Conservation (phyloP, 2,329 filamentous ascomycete genomes). For the Pyrenophora tritici-repentis region DNA sequence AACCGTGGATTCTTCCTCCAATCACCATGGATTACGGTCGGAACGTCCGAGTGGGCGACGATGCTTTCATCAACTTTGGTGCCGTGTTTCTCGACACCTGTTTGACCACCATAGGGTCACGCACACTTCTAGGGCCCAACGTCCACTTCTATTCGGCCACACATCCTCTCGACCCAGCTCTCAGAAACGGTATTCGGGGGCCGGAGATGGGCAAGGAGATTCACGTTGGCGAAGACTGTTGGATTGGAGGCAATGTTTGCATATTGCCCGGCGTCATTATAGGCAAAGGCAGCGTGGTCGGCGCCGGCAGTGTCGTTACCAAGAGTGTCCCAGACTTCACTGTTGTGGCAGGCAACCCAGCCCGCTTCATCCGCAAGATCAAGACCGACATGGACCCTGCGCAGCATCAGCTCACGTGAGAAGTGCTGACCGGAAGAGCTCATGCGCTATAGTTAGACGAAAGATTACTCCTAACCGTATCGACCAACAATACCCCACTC, state of each 20-base stretch:
- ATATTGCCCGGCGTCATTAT: slow-evolving; percentile 79
- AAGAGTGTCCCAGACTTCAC: slow-evolving; percentile 71
- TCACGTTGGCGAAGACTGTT: slow-evolving; percentile 71
- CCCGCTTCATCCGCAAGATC: slow-evolving; percentile 61
- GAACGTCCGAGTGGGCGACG: slow-evolving; percentile 71
- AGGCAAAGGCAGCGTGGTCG: slow-evolving; percentile 73
- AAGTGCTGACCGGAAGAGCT: background rate
- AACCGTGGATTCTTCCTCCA: slow-evolving; percentile 72
- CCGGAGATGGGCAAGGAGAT: slow-evolving; percentile 78
- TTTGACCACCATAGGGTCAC: slow-evolving; percentile 72
- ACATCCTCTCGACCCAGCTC: slow-evolving; percentile 75
- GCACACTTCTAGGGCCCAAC: slow-evolving; percentile 79
- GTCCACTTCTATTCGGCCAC: slow-evolving; percentile 75
- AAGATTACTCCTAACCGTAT: too few species aligned
- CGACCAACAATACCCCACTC: too few species aligned
- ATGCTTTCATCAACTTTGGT: slow-evolving; percentile 77
- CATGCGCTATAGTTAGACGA: too few species aligned
- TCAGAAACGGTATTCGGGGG: slow-evolving; percentile 75
- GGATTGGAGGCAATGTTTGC: slow-evolving; percentile 56
- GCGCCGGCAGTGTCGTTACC: slow-evolving; percentile 83
- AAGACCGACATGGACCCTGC: slow-evolving; percentile 41
- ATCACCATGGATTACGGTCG: slow-evolving; percentile 77
- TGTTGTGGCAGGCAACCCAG: slow-evolving; percentile 70
- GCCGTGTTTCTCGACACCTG: slow-evolving; percentile 79
- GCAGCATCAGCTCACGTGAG: slow-evolving; percentile 15